These are phyloP conservation scores for Cordyceps javanica DNA, from an alignment of 2,329 filamentous ascomycete genomes.

Conservation along the genomic window DNA sequence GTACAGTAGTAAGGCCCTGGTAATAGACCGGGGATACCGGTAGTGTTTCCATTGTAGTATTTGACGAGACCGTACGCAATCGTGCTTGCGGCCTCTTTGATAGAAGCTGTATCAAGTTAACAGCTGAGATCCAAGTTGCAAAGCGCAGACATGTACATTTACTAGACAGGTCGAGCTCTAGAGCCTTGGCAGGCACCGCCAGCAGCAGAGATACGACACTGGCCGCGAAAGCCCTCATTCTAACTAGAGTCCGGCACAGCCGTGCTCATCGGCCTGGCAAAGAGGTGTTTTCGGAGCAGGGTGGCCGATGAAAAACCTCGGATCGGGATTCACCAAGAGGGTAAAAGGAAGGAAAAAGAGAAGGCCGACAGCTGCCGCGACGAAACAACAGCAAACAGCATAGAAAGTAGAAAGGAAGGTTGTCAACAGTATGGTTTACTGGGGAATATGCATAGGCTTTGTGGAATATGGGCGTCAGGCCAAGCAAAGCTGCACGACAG, in stretches of 20 bases:
- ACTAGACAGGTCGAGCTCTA: background rate
- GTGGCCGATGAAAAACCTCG: background rate
- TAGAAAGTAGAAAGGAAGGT: too few relatives aligned
- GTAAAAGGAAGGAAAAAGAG: background rate
- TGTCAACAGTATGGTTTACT: too few relatives aligned
- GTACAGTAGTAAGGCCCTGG: slow-evolving; percentile 60
- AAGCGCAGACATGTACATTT: background rate
- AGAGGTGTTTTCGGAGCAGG: background rate
- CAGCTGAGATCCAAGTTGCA: background rate
- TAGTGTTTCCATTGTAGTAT: slow-evolving; percentile 52
- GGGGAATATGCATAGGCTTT: too few relatives aligned
- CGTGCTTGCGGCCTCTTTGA: slow-evolving; percentile 42
- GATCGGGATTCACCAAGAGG: background rate
- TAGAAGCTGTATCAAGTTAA: slow-evolving; percentile 32
- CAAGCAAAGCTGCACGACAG: too few relatives aligned
- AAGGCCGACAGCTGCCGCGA: too few relatives aligned
- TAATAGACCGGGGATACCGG: slow-evolving; percentile 51
- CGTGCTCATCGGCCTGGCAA: background rate
- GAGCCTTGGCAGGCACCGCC: background rate
- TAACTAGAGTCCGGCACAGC: background rate
- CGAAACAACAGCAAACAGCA: too few relatives aligned
- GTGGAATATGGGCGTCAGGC: too few relatives aligned
- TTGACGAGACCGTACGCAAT: slow-evolving; percentile 43
- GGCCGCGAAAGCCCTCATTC: background rate
- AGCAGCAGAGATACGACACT: slow-evolving; percentile 1